These are phyloP conservation scores for Xylaria sp. DNA, from an alignment of 2,329 filamentous ascomycete genomes.

Conservation along the genomic window DNA sequence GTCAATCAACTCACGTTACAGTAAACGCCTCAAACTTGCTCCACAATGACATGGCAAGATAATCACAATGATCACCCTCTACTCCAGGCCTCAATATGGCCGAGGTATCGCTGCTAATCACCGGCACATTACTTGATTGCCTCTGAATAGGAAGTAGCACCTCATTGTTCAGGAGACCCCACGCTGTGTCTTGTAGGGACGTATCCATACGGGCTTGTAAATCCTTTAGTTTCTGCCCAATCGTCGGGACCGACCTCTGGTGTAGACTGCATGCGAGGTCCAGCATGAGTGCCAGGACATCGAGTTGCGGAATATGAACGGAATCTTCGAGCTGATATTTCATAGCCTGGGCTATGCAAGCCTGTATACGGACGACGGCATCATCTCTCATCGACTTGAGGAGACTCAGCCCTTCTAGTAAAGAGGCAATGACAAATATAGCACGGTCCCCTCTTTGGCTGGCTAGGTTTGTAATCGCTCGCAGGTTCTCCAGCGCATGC, in stretches of 20 bases:
- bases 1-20: conserved; percentile 50
- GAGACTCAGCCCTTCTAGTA: conserved; percentile 71
- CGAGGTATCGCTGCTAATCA: conserved; percentile 60
- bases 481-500: conserved; percentile 69
- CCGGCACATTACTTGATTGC: conserved; percentile 48
- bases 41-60: conserved; percentile 62
- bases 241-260: conserved; percentile 60
- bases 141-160: conserved; percentile 60
- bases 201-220: conserved; percentile 67
- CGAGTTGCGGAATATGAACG: conserved; percentile 67
- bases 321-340: conserved; percentile 70
- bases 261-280: conserved; percentile 72
- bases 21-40: conserved; percentile 61
- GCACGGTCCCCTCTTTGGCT: conserved; percentile 63
- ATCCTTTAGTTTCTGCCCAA: conserved; percentile 60
- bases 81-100: conserved; percentile 55
- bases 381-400: conserved; percentile 67
- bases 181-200: conserved; percentile 48
- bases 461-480: conserved; percentile 62
- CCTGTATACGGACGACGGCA: conserved; percentile 69
- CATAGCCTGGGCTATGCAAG: conserved; percentile 72
- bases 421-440: conserved; percentile 65
- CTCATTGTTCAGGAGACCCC: conserved; percentile 51
- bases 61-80: conserved; percentile 51
- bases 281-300: conserved; percentile 66